A percentile compares a stretch with the other conserved stretches of the same genome.
phyloP scores from a whole-genome alignment of 73 alveolate genomes.

The Effrenium voratum region DNA sequence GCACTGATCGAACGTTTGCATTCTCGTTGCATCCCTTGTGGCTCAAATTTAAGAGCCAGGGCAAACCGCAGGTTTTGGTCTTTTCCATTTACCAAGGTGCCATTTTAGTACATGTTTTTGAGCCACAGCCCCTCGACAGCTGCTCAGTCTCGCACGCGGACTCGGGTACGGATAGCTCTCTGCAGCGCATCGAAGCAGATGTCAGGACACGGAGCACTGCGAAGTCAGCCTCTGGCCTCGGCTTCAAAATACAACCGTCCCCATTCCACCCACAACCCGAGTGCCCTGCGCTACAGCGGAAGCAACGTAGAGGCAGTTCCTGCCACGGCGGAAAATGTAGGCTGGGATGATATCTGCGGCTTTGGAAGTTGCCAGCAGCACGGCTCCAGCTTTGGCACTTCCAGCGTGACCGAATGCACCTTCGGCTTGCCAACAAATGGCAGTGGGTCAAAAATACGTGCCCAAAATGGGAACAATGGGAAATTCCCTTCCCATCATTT shows the following conservation, averaged over 20 bases:
- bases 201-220: slow-evolving; percentile 62
- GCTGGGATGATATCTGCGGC: neutral
- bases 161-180: slow-evolving; percentile 77
- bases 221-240: slow-evolving; percentile 69
- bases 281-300: slow-evolving; percentile 50
- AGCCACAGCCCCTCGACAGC: neutral
- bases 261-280: neutral
- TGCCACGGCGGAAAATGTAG: neutral
- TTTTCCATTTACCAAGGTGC: too few species aligned
- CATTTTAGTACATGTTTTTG: too few species aligned
- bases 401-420: slow-evolving; percentile 75
- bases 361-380: slow-evolving; percentile 30
- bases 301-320: slow-evolving; percentile 87
- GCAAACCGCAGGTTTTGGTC: too few species aligned
- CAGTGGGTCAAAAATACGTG: too few species aligned
- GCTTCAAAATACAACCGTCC: neutral
- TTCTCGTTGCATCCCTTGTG: too few species aligned
- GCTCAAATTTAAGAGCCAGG: too few species aligned
- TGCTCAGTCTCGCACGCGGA: slow-evolving; percentile 39
- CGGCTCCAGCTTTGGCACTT: slow-evolving; percentile 85
- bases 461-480: too few species aligned
- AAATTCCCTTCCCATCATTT: too few species aligned
- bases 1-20: too few species aligned
- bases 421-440: too few species aligned
- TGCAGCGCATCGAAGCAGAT: slow-evolving; percentile 47